Percentiles rank a stretch among this genome's conserved stretches.
These are phyloP conservation scores for Cyclotella atomus DNA, from an alignment of 108 stramenopile species.

Conservation along the genomic window DNA sequence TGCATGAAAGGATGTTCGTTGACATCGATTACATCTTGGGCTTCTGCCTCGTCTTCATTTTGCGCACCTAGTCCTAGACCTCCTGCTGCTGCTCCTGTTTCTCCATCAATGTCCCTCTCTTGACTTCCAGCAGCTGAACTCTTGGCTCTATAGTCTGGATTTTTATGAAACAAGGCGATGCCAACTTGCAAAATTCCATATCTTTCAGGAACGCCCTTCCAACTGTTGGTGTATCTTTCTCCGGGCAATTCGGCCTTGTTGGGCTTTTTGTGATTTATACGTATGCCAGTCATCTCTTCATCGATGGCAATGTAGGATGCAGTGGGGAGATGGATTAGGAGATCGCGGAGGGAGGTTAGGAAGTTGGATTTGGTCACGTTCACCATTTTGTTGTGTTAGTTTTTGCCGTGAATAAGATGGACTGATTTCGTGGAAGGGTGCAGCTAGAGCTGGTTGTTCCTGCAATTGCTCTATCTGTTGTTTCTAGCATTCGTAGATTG, in stretches of 20 bases:
- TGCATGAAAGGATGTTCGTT: constrained; percentile 48
- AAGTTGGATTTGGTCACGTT: constrained; percentile 67
- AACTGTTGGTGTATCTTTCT: constrained; percentile 45
- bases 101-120: neutral
- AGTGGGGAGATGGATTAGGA: constrained; percentile 65
- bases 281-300: constrained; percentile 88
- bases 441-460: too few relatives aligned
- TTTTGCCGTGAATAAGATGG: neutral
- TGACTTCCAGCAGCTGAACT: neutral
- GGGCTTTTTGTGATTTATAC: constrained; percentile 35
- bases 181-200: constrained; percentile 83
- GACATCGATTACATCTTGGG: constrained; percentile 7
- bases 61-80: too few relatives aligned
- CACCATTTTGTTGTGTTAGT: constrained; percentile 50
- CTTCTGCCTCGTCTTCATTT: neutral
- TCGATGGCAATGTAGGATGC: constrained; percentile 80
- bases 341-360: constrained; percentile 55
- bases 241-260: constrained; percentile 70
- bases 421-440: too few relatives aligned
- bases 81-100: neutral
- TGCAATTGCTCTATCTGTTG: too few relatives aligned
- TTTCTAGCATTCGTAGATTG: too few relatives aligned
- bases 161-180: constrained; percentile 72
- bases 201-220: constrained; percentile 68
- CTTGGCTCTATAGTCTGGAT: constrained; percentile 25